Base-by-base conservation (phyloP, 2,329 filamentous ascomycete species). In the Aureobasidium namibiae region DNA sequence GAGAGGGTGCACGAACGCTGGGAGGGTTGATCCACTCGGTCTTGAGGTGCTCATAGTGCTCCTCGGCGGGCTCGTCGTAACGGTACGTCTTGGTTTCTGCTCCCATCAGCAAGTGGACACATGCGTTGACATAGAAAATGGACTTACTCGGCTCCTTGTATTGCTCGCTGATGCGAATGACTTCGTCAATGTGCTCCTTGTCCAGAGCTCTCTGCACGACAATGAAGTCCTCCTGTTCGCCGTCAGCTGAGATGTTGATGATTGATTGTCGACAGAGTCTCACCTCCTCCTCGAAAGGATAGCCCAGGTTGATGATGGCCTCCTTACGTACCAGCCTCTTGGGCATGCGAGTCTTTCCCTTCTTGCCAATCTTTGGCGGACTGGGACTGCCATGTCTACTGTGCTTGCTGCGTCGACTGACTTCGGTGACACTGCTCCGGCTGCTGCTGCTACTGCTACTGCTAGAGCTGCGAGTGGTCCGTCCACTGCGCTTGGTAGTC, bases 291-390 rank as follows among this genome's bases (percentile, higher is more conserved):
- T 89, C 82, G 67, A 86, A 96, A 0, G 90, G 89, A 72, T 96
- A 96, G 13, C 89, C 87, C 14, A 95, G 78, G 63, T 96, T 89
- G 63, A 89, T 86, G 34, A 96, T 82, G 1, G 90, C 92, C 62
- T 86, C 81, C 70, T 88, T 87, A 64, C 89, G 88, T 14, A 95
- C 89, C 61, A 96, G 78, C 60, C 87, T 83, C 61, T 83, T 85
- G 0, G 92, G 92, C 71, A 96, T 91, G 66, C 89, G 85, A 14
- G 92, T 96, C 80, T 92, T 95, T 67, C 92, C 92, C 72, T 88
- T 91, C 75, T 77, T 78, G 63, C 76, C 74, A 57, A 68, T 67
- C 39, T 63, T 56, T 26, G 67, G 67, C 16, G 69, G 65, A 26
- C 67, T 63, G 18, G 71, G 70, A 45, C 71, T 67, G 26, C 60